Conservation (phyloP, 768 basidiomycete species). For the Termitomyces sp. region DNA sequence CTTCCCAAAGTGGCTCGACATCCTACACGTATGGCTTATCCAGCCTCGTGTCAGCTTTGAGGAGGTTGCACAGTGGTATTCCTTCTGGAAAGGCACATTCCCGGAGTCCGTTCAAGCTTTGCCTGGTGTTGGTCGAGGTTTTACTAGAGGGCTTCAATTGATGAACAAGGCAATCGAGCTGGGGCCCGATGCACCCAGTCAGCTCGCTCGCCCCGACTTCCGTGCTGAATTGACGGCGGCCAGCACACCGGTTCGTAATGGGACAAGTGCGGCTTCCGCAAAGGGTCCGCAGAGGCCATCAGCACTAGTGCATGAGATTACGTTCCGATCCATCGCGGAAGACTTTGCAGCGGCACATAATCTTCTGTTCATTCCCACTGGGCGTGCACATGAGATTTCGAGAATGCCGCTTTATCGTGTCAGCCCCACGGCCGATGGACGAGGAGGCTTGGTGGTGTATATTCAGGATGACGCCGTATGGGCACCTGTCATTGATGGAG, state of each 20-base stretch:
- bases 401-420: slow-evolving; percentile 89
- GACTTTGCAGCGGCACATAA: slow-evolving; percentile 83
- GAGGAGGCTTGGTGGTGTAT: slow-evolving; percentile 85
- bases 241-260: slow-evolving; percentile 20
- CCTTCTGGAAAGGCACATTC: slow-evolving; percentile 81
- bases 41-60: slow-evolving; percentile 84
- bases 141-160: slow-evolving; percentile 82
- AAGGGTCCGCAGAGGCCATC: slow-evolving; percentile 35
- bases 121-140: slow-evolving; percentile 68
- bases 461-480: slow-evolving; percentile 93
- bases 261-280: slow-evolving; percentile 18
- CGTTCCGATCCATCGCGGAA: slow-evolving; percentile 91
- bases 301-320: slow-evolving; percentile 71
- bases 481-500: slow-evolving; percentile 52
- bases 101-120: slow-evolving; percentile 64
- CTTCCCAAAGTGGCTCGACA: slow-evolving; percentile 96
- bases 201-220: slow-evolving; percentile 65
- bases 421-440: slow-evolving; percentile 72
- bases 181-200: slow-evolving; percentile 67
- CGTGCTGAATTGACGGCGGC: slow-evolving; percentile 36
- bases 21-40: slow-evolving; percentile 89
- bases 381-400: slow-evolving; percentile 76
- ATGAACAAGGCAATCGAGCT: slow-evolving; percentile 94
- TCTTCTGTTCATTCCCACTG: slow-evolving; percentile 84
- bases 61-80: slow-evolving; percentile 92